Base-by-base conservation (phyloP, 202 grass and related monocot species). In the Eragrostis tef region DNA sequence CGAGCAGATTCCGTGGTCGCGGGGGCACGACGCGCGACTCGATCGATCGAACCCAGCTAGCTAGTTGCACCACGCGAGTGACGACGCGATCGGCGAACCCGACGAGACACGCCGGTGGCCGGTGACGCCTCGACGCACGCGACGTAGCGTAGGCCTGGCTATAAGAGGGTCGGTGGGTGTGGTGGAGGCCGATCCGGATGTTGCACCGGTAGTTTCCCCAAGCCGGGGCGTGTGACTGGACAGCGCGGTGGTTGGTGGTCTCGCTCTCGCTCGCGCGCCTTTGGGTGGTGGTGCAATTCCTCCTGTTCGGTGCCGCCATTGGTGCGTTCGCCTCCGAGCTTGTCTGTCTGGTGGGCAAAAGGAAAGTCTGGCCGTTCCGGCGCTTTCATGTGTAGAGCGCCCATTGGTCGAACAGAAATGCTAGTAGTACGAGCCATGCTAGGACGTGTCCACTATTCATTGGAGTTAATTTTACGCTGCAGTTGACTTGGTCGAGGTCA, bases 321-420 rank as follows among this genome's bases (percentile, higher is more conserved):
- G 85, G 6, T 65, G 25, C 73, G 57, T 25, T 48, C 73, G 21
- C 73, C 26, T 73, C 20, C 26, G 46, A 45, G 36, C 54, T 47
- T 86, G 71, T 73, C 9, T 86, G 71, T 73, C 9, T 60, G 51
- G 42, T 41, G 59, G 14, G 47, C 36, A 52, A 31, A 12, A 83
- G 49, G 19, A 2, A 16, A 11, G 24, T 0, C 16, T 50, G 29
- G 0, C 20, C 53, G 16, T 72, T 53, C 22, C 34, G 21, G 29
- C 2, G 12, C 57, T 48, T 25, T 3, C 5, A 51, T 71, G 54
- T 36, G 85, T 66, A n/a, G 56, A 64, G 65, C 2, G 13, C 25
- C 52, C 6, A 60, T 53, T 81, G 71, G 52, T 60, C 64, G 29
- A 9, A 0, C 12, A 16, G 48, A 79, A 54, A 79, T 56, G 48